Percentiles rank a stretch among this genome's conserved stretches.
phyloP scores from a whole-genome alignment of 352 stramenopile species.

The Hyaloperonospora brassicae region DNA sequence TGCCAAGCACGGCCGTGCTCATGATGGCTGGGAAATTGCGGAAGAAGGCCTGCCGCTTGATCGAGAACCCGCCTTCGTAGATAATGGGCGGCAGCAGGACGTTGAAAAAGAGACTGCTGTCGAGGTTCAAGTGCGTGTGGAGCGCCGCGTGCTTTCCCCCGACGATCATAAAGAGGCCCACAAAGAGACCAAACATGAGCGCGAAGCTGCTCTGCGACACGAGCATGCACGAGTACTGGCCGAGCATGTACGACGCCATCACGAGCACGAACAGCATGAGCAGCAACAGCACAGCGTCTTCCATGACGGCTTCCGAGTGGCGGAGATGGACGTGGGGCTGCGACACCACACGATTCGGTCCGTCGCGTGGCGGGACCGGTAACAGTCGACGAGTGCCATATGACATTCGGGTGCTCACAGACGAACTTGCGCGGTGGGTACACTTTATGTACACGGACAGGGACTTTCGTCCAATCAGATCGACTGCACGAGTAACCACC shows the following conservation, averaged over 20 bases:
- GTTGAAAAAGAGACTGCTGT: slow-evolving; percentile 86
- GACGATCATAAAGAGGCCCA: slow-evolving; percentile 64
- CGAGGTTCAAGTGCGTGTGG: slow-evolving; percentile 73
- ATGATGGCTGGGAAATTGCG: slow-evolving; percentile 82
- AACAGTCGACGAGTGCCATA: no score
- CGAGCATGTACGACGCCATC: slow-evolving; percentile 83
- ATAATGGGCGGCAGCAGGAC: slow-evolving; percentile 82
- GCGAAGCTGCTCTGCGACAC: slow-evolving; percentile 82
- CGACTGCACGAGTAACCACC: no score
- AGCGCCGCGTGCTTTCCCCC: slow-evolving; percentile 56
- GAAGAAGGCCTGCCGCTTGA: slow-evolving; percentile 81
- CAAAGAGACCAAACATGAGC: slow-evolving; percentile 67
- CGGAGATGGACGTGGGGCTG: no score
- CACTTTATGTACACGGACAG: no score
- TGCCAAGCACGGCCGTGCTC: slow-evolving; percentile 74
- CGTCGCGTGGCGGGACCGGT: no score
- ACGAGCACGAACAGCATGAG: slow-evolving; percentile 83
- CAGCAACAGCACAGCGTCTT: slow-evolving; percentile 76
- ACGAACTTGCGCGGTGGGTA: no score
- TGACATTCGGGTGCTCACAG: no score
- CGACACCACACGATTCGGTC: no score
- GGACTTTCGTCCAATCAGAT: no score
- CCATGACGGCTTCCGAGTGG: slow-evolving; percentile 32
- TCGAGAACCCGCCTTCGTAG: slow-evolving; percentile 81
- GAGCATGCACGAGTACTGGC: slow-evolving; percentile 79